Evolutionary conservation across 1,139 yeast genomes (phyloP).

Genomic region (Sugiyamaella castrensis): DNA sequence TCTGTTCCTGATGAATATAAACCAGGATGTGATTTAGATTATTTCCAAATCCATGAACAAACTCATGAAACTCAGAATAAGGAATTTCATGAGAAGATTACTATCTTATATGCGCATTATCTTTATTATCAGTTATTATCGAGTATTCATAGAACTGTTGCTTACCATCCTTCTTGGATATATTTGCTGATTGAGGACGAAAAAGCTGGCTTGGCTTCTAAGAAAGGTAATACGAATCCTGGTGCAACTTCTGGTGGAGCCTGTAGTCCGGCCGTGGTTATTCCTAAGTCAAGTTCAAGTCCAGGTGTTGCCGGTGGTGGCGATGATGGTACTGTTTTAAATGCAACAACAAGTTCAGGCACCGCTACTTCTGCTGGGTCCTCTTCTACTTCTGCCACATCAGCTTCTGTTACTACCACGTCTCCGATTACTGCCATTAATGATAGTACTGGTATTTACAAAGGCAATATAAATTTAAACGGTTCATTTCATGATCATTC

Average conservation of each 20-base stretch:
- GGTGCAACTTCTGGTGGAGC: conserved; percentile 2
- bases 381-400: too few relatives aligned
- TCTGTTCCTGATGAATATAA: conserved; percentile 31
- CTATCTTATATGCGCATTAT: conserved; percentile 22
- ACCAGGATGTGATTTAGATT: conserved; percentile 24
- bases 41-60: conserved; percentile 2
- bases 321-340: not conserved
- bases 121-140: conserved; percentile 29
- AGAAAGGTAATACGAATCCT: not conserved
- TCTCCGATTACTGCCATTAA: too few relatives aligned
- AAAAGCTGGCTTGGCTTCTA: conserved; percentile 1
- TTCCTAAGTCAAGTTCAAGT: not conserved
- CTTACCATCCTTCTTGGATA: conserved; percentile 35
- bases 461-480: not conserved
- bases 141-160: conserved; percentile 32
- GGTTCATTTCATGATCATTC: conserved; percentile 8
- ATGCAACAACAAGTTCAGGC: too few relatives aligned
- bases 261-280: conserved; percentile 2
- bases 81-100: conserved; percentile 11
- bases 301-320: too few relatives aligned
- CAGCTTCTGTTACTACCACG: too few relatives aligned
- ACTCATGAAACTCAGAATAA: conserved; percentile 3
- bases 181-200: conserved; percentile 19
- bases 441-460: not conserved
- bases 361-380: too few relatives aligned